phyloP scores from a whole-genome alignment of 2,329 filamentous ascomycete species.

The Arthroderma uncinatum region DNA sequence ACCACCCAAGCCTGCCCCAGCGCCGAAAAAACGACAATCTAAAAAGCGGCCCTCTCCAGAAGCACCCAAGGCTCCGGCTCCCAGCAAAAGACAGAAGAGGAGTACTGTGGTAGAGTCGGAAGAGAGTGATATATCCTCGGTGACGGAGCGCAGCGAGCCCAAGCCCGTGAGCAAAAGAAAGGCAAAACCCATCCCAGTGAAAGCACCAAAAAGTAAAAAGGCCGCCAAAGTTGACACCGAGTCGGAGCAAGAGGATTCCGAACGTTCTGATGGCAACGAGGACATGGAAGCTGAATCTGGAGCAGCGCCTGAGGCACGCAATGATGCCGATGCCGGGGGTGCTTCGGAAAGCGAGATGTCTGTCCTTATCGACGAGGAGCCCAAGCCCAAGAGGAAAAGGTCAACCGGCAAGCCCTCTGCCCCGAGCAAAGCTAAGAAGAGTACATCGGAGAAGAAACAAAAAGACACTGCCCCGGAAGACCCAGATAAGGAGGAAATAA shows the following conservation, averaged over 20 bases:
- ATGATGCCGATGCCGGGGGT: constrained; percentile 6
- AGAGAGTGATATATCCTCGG: constrained; percentile 15
- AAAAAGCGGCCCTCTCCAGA: constrained; percentile 22
- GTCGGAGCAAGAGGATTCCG: constrained; percentile 13
- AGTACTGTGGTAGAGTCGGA: constrained; percentile 17
- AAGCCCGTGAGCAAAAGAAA: constrained; percentile 7
- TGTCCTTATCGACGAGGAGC: constrained; percentile 63
- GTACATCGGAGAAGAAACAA: constrained; percentile 24
- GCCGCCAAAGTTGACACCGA: constrained; percentile 8
- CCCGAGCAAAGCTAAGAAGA: constrained; percentile 24
- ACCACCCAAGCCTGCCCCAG: constrained; percentile 14
- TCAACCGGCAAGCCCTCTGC: constrained; percentile 18
- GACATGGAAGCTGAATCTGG: constrained; percentile 10
- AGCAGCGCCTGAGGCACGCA: constrained; percentile 6
- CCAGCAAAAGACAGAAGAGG: constrained; percentile 29
- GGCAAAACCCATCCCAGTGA: not conserved
- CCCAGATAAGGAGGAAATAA: constrained; percentile 68
- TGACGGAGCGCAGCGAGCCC: constrained; percentile 15
- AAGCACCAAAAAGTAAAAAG: constrained; percentile 9
- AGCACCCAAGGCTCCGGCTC: constrained; percentile 15
- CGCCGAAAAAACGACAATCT: constrained; percentile 15
- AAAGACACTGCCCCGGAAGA: constrained; percentile 40
- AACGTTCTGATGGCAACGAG: not conserved
- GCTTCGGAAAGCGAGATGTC: constrained; percentile 56
- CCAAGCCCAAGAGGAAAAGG: constrained; percentile 35